Conservation (phyloP, 257 asterid genomes). For the Primulina huaijiensis region DNA sequence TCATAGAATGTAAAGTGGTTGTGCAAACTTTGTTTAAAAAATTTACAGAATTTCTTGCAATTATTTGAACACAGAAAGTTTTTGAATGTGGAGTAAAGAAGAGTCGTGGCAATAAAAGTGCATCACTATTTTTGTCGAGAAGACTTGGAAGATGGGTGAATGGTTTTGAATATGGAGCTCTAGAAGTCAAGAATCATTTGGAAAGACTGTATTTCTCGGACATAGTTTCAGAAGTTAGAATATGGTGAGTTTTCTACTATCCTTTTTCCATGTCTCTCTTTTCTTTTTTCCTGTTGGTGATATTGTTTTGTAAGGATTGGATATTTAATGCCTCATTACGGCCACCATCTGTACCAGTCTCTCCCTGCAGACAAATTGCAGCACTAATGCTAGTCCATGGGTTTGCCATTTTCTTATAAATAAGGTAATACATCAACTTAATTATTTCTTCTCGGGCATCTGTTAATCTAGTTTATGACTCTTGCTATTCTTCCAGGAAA, state of each 20-base stretch:
- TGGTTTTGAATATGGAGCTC: constrained; percentile 83
- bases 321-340: constrained; percentile 26
- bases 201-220: constrained; percentile 62
- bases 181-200: constrained; percentile 74
- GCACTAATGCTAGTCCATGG: constrained; percentile 54
- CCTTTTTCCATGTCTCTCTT: constrained; percentile 14
- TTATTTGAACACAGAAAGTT: constrained; percentile 51
- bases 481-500: constrained; percentile 54
- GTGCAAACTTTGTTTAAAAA: neutral
- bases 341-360: constrained; percentile 36
- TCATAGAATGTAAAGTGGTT: constrained; percentile 16
- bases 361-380: constrained; percentile 35
- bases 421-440: constrained; percentile 52
- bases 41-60: constrained; percentile 20
- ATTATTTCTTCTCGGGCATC: constrained; percentile 6
- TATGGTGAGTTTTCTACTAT: constrained; percentile 45
- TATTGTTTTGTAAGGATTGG: constrained; percentile 19
- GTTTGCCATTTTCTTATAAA: constrained; percentile 67
- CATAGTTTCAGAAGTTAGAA: constrained; percentile 59
- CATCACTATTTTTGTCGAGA: constrained; percentile 67
- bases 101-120: constrained; percentile 58
- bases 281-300: constrained; percentile 16
- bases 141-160: constrained; percentile 55
- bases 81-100: constrained; percentile 82
- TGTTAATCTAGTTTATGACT: constrained; percentile 19